Evolutionary conservation across 495 filamentous ascomycete genomes (phyloP).

Genomic region (Tetracladium marchalianum): DNA sequence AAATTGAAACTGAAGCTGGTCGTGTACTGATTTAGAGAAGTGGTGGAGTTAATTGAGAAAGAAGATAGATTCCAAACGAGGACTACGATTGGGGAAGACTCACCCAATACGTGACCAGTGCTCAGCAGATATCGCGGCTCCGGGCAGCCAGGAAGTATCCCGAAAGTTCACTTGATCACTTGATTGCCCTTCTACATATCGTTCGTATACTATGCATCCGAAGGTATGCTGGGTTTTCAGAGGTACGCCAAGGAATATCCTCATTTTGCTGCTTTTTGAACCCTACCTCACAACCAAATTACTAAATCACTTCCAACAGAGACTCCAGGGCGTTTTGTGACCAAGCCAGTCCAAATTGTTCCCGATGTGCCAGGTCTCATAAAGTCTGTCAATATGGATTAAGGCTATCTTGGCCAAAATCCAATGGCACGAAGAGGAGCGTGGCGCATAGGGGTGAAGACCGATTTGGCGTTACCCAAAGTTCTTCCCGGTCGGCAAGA

Average conservation of each 20-base stretch:
- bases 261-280: conserved; percentile 6
- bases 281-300: too few species aligned
- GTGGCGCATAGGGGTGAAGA: conserved; percentile 8
- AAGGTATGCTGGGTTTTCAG: conserved; percentile 17
- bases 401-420: conserved; percentile 16
- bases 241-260: conserved; percentile 11
- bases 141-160: too few species aligned
- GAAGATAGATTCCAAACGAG: background rate
- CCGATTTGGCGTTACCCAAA: conserved; percentile 1
- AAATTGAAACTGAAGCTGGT: conserved; percentile 3
- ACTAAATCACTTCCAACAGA: too few species aligned
- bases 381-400: conserved; percentile 15
- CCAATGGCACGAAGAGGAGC: conserved; percentile 12
- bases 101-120: too few species aligned
- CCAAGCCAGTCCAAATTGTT: conserved; percentile 12
- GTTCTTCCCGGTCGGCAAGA: conserved; percentile 4
- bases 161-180: too few species aligned
- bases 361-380: conserved; percentile 13
- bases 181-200: too few species aligned
- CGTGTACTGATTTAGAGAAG: conserved; percentile 5
- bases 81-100: too few species aligned
- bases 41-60: conserved; percentile 3
- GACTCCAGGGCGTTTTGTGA: conserved; percentile 13
- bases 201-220: conserved; percentile 8
- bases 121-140: too few species aligned